phyloP scores from a whole-genome alignment of 2,329 filamentous ascomycete genomes.

The Colletotrichum australisinense region DNA sequence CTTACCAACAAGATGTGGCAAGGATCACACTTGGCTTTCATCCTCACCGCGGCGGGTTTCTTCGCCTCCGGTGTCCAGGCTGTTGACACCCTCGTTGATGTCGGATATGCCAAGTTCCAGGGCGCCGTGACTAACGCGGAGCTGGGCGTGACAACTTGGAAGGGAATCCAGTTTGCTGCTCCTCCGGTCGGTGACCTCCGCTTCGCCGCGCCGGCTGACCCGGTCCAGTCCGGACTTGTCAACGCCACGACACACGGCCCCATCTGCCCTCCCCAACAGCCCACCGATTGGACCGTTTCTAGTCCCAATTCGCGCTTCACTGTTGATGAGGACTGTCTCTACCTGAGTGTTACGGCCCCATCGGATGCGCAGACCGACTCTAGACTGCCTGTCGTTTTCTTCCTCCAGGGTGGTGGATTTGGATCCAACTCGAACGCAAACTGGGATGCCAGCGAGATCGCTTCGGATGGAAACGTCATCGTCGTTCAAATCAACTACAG shows the following conservation, averaged over 20 bases:
- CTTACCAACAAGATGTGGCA: slow-evolving; percentile 10
- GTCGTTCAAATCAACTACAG: slow-evolving; percentile 83
- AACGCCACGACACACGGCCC: slow-evolving; percentile 55
- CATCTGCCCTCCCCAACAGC: slow-evolving; percentile 46
- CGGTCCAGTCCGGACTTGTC: slow-evolving; percentile 55
- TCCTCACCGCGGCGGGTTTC: slow-evolving; percentile 11
- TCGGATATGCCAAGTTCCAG: slow-evolving; percentile 75
- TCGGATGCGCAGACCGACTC: slow-evolving; percentile 58
- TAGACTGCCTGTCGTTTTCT: slow-evolving; percentile 72
- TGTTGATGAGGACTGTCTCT: slow-evolving; percentile 75
- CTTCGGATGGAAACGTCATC: slow-evolving; percentile 70
- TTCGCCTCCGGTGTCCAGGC: slow-evolving; percentile 28
- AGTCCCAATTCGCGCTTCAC: slow-evolving; percentile 34
- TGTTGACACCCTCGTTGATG: slow-evolving; percentile 60
- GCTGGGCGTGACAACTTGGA: slow-evolving; percentile 75
- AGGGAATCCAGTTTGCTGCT: slow-evolving; percentile 80
- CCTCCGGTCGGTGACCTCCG: slow-evolving; percentile 73
- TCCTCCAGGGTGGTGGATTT: slow-evolving; percentile 72
- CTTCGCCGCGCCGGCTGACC: slow-evolving; percentile 74
- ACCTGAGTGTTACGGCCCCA: slow-evolving; percentile 73
- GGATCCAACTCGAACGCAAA: slow-evolving; percentile 60
- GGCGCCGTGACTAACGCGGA: slow-evolving; percentile 54
- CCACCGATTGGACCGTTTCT: slow-evolving; percentile 35
- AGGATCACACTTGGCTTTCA: slow-evolving; percentile 1
- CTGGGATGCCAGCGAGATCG: slow-evolving; percentile 70